phyloP scores from a whole-genome alignment of 2,329 filamentous ascomycete species.

The Emericellopsis cladophorae region DNA sequence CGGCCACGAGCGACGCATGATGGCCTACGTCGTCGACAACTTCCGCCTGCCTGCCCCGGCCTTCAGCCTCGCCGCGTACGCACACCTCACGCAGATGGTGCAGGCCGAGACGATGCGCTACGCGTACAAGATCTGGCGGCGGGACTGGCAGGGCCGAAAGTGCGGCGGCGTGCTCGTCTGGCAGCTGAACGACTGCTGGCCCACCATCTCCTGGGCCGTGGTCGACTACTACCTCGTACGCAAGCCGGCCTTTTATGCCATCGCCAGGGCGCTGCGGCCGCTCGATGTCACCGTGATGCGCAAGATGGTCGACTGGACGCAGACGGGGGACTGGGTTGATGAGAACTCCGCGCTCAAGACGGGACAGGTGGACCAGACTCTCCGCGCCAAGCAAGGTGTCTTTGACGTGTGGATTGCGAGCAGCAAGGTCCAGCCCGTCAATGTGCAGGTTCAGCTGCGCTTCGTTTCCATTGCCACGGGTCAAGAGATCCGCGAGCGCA shows the following conservation, averaged over 20 bases:
- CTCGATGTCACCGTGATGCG: conserved; percentile 44
- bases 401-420: conserved; percentile 32
- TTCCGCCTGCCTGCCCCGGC: conserved; percentile 32
- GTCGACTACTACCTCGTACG: conserved; percentile 51
- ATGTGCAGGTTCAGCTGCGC: conserved; percentile 16
- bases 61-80: conserved; percentile 55
- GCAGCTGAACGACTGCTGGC: conserved; percentile 63
- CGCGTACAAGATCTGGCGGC: conserved; percentile 44
- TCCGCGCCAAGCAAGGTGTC: conserved; percentile 15
- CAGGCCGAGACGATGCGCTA: conserved; percentile 38
- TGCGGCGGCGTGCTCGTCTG: conserved; percentile 55
- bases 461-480: conserved; percentile 29
- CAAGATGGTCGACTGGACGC: conserved; percentile 27
- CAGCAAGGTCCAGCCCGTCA: conserved; percentile 12
- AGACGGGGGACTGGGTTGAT: conserved; percentile 7
- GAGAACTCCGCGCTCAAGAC: conserved; percentile 10
- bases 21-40: conserved; percentile 67
- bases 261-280: conserved; percentile 46
- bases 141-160: conserved; percentile 48
- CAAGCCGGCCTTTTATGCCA: conserved; percentile 42
- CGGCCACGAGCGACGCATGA: conserved; percentile 62
- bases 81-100: conserved; percentile 51
- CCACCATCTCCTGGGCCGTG: conserved; percentile 51
- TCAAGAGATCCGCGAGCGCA: conserved; percentile 14
- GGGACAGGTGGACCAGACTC: conserved; percentile 26